Base-by-base conservation (phyloP, 441 rosid species). In the Erodium trifolium region DNA sequence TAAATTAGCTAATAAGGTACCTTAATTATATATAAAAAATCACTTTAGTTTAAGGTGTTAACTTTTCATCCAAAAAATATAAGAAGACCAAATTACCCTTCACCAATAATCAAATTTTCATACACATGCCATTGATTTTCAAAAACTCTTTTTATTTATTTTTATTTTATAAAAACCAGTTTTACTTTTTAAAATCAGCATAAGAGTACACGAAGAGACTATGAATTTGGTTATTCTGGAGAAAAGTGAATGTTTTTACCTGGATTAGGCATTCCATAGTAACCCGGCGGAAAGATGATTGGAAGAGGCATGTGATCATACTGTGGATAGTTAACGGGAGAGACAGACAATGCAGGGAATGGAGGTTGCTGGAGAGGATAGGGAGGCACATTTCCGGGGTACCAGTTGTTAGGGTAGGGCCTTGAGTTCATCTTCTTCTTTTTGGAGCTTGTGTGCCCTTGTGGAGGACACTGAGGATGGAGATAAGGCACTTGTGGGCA, bases 281-380 rank as follows among this genome's bases (percentile, higher is more conserved):
- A 63, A 16, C 13, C 39, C 5, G 5, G 73, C 31, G 67, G 67
- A 55, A 70, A 63, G 41, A 5, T 37, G 41, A 37, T 0, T 4
- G 41, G 74, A 72, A 39, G 2, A 3, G 53, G 71, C 64, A 73
- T 65, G 55, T 67, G 80, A 43, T 57, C 73, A 12, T 6, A 37
- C 13, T 41, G 51, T 57, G 67, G 74, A 41, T 12, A 59, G 68
- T n/a, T 39, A 12, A 70, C n/a, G 57, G 71, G 68, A 63, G 47
- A 47, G 67, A n/a, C 67, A 67, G 70, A 67, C 68, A 67, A 60
- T 18, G 72, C 68, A 43, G 60, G 59, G 8, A 69, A 70, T n/a
- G 31, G 69, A 62, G 68, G 59, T 19, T 55, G 45, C 49, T 65
- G 72, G 66, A 49, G 49, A 3, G 63, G 65, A 71, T n/a, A 51